Evolutionary conservation across 1,284 basidiomycete genomes (phyloP).

Genomic region (Cryptococcus sp.): DNA sequence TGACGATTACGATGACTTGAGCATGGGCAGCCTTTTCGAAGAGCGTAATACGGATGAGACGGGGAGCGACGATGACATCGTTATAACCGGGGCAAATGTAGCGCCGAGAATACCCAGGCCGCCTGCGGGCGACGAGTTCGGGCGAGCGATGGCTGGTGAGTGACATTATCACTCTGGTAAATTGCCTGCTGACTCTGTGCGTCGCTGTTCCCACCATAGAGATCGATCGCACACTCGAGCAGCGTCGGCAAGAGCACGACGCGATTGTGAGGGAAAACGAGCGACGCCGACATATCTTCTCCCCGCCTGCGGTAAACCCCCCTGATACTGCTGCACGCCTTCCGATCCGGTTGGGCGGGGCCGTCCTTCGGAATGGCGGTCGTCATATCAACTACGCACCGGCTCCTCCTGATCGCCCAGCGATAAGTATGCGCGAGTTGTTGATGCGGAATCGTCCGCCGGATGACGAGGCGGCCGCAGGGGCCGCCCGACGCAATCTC

Average conservation of each 20-base stretch:
- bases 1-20: neutral
- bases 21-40: neutral
- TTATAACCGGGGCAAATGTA: constrained; percentile 11
- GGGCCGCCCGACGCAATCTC: neutral
- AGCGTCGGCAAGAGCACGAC: neutral
- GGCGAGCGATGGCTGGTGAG: constrained; percentile 14
- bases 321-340: neutral
- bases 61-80: constrained; percentile 15
- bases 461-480: neutral
- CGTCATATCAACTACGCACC: constrained; percentile 21
- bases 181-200: neutral
- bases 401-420: neutral
- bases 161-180: no score
- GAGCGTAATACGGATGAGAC: neutral
- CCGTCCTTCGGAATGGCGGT: constrained; percentile 24
- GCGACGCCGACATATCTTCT: constrained; percentile 10
- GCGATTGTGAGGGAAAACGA: constrained; percentile 12
- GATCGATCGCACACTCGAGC: constrained; percentile 3
- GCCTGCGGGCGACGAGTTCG: constrained; percentile 1
- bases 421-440: neutral
- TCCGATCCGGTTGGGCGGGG: constrained; percentile 19
- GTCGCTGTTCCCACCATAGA: neutral
- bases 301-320: constrained; percentile 6
- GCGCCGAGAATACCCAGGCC: neutral
- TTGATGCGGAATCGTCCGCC: neutral